Evolutionary conservation across 805 yeast genomes (phyloP).

Genomic region (Cyberlindnera xishuangbannaensis): DNA sequence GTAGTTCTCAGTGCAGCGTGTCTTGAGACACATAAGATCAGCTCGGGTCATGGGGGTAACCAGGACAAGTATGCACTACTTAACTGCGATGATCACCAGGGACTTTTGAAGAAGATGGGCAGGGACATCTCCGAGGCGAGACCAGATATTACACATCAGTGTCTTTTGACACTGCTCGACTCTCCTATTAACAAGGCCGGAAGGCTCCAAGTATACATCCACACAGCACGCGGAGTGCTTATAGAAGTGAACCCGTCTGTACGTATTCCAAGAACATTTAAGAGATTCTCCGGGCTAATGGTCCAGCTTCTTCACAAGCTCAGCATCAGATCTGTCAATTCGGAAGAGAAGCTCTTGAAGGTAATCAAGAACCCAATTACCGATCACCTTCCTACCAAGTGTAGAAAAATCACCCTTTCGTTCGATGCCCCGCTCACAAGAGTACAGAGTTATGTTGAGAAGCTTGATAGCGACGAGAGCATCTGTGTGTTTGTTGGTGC

Average conservation of each 20-base stretch:
- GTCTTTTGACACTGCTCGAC: constrained; percentile 87
- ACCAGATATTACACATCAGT: constrained; percentile 99
- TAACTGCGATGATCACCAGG: constrained; percentile 98
- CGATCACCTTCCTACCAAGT: constrained; percentile 93
- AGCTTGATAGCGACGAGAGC: constrained; percentile 82
- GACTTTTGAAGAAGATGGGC: constrained; percentile 89
- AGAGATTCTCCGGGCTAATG: constrained; percentile 96
- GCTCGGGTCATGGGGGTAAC: constrained; percentile 61
- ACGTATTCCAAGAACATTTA: constrained; percentile 96
- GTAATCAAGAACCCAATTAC: constrained; percentile 97
- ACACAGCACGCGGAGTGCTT: constrained; percentile 90
- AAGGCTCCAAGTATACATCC: constrained; percentile 90
- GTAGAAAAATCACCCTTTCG: constrained; percentile 87
- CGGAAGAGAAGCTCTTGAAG: constrained; percentile 88
- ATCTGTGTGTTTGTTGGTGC: constrained; percentile 98
- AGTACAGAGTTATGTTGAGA: constrained; percentile 79
- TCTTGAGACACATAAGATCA: constrained; percentile 87
- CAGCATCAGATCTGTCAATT: constrained; percentile 89
- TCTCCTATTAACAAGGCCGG: constrained; percentile 99
- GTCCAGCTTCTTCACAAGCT: constrained; percentile 91
- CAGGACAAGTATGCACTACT: constrained; percentile 90
- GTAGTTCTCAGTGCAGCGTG: constrained; percentile 97
- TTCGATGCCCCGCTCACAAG: constrained; percentile 85
- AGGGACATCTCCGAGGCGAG: constrained; percentile 97
- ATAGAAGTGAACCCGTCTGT: constrained; percentile 95